Evolutionary conservation across 2,329 filamentous ascomycete species (phyloP), one percentile per base, ranked within the genome.

Genomic region (Epichloe baconii): DNA sequence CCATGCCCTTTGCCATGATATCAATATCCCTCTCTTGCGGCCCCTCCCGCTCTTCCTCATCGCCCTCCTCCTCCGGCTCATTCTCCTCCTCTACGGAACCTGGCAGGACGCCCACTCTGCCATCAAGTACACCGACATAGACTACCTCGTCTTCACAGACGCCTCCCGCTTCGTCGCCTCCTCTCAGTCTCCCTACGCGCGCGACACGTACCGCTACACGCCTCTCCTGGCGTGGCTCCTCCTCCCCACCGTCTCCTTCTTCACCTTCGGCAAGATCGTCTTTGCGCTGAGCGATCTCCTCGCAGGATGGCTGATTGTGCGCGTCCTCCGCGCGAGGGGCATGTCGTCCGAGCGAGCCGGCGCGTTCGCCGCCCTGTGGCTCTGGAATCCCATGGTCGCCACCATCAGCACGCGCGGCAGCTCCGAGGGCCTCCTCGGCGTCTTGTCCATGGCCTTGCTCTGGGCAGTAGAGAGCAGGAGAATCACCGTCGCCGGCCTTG

Each of bases 131-230:
- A 98, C 93, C 48, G 93, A 98, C 69, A 96, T 98, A 61, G 93
- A 98, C 75, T 98, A 98, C 70, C 82, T 89, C 57, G 93, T 98
- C 66, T 98, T 98, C 74, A 97, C 93, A 47, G 91, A 97, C 66
- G 93, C 93, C 26, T 81, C 93, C 2, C 85, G 86, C 57, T 91
- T 86, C 67, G 68, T 88, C 43, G 71, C 82, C 3, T 72, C 68
- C n/a, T 79, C 79, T 3, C 69, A 71, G 45, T 87, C 86, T 0
- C 93, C 93, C 2, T 98, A 98, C 66, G 77, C 79, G 41, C 82
- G 93, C 50, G 91, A 93, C 62, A 98, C 93, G 0, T 98, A 98
- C 72, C 86, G 93, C 54, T 98, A 98, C 72, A 97, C 93, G 31
- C 93, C 93, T 0, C 74, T 98, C 1, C 77, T 98, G 1, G 88